Percentiles rank a stretch among this genome's conserved stretches.
phyloP scores from a whole-genome alignment of 2,329 filamentous ascomycete genomes.

The Venturia asperata region DNA sequence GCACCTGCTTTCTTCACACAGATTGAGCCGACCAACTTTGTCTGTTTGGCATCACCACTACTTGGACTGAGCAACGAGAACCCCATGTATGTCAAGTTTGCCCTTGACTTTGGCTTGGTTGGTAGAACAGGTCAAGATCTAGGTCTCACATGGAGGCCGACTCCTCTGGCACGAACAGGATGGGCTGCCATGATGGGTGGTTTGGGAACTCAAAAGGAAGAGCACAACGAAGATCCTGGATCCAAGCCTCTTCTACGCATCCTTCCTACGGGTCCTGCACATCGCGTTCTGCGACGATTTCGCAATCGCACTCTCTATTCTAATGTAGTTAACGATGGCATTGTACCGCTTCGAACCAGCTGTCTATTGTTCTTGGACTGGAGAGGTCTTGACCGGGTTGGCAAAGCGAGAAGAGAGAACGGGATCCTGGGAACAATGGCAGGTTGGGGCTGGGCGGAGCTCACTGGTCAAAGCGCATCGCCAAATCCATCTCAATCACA shows the following conservation, averaged over 20 bases:
- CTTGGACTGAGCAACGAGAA: constrained; percentile 95
- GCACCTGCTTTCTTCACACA: constrained; percentile 82
- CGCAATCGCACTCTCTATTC: constrained; percentile 88
- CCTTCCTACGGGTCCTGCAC: constrained; percentile 82
- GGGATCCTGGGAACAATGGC: constrained; percentile 88
- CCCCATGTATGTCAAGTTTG: constrained; percentile 93
- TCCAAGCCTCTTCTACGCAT: constrained; percentile 86
- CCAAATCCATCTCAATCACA: constrained; percentile 46
- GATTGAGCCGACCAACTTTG: constrained; percentile 85
- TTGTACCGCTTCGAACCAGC: constrained; percentile 89
- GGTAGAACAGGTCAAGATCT: constrained; percentile 94
- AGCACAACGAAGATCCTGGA: constrained; percentile 59
- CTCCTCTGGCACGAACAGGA: constrained; percentile 74
- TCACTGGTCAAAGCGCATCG: constrained; percentile 61
- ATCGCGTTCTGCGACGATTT: constrained; percentile 79
- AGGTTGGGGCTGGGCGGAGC: constrained; percentile 88
- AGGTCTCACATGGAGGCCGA: constrained; percentile 87
- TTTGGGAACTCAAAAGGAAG: constrained; percentile 53
- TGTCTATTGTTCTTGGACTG: constrained; percentile 96
- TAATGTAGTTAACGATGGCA: constrained; percentile 95
- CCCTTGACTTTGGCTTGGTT: constrained; percentile 89
- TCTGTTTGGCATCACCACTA: constrained; percentile 79
- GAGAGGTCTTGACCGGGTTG: constrained; percentile 86
- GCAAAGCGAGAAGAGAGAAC: constrained; percentile 88
- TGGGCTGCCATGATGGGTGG: constrained; percentile 85